Evolutionary conservation across 2,329 filamentous ascomycete species (phyloP), one percentile per base, ranked within the genome.

Genomic region (Calycina marina): DNA sequence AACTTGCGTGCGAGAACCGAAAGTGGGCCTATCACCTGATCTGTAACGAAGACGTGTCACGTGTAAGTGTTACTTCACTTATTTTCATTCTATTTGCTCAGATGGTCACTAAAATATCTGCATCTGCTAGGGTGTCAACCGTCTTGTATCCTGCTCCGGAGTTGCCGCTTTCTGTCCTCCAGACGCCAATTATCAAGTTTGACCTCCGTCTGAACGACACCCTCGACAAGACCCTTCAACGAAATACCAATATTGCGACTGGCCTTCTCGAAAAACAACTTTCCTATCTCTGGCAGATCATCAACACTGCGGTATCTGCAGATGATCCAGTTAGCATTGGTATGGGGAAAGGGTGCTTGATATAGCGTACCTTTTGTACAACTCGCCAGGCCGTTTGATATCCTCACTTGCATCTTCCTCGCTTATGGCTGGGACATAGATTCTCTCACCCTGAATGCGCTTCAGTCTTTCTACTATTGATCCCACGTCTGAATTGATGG

Each of bases 281-380:
- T 61, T 0, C 60, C 61, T 3, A 45, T 40, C 5, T 54, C 52
- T 1, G 59, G 54, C 17, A 68, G 50, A 6, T 67, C 61, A 4
- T 56, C 52, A n/a, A 54, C 46, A 4, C 36, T 53, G 11, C 56
- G 54, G 40, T 56, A 61, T n/a, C 20, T 22, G 20, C n/a, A n/a
- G n/a, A n/a, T n/a, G n/a, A n/a, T n/a, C n/a, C n/a, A n/a, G n/a
- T n/a, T n/a, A n/a, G n/a, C n/a, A n/a, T n/a, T n/a, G n/a, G 8
- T 22, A 22, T 22, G n/a, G n/a, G n/a, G 8, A 22, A 9, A n/a
- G 20, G 20, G n/a, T 22, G 20, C 20, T 3, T 22, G 8, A 22
- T 3, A 22, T 8, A 22, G n/a, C n/a, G 20, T 22, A 22, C 4
- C 49, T 39, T 20, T 45, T 47, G 36, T 61, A 54, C 8, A 50